Evolutionary conservation across 805 yeast species (phyloP).

Genomic region (Blastobotrys robertii): DNA sequence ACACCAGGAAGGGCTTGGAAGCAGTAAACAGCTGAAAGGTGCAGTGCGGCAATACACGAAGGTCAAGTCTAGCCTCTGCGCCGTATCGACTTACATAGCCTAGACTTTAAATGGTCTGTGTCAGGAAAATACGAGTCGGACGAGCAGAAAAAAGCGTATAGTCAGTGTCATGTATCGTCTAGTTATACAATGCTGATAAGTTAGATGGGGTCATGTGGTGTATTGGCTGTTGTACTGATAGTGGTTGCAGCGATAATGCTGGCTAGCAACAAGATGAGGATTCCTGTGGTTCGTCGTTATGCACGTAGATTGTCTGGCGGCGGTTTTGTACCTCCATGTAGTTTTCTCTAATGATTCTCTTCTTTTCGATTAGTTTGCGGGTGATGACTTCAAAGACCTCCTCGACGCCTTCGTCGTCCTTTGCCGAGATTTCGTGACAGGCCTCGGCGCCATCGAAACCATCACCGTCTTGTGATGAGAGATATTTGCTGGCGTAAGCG

Average conservation of each 20-base stretch:
- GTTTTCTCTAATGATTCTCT: constrained; percentile 10
- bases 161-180: too few relatives aligned
- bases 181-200: too few relatives aligned
- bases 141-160: too few relatives aligned
- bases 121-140: too few relatives aligned
- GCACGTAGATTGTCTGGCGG: constrained; percentile 19
- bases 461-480: constrained; percentile 8
- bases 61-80: too few relatives aligned
- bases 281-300: constrained; percentile 21
- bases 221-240: too few relatives aligned
- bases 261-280: constrained; percentile 16
- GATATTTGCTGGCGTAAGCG: constrained; percentile 22
- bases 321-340: constrained; percentile 12
- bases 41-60: too few relatives aligned
- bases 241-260: background rate
- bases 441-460: constrained; percentile 20
- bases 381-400: constrained; percentile 28
- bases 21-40: too few relatives aligned
- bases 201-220: too few relatives aligned
- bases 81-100: too few relatives aligned
- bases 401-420: constrained; percentile 28
- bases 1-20: too few relatives aligned
- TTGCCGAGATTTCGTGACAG: constrained; percentile 28
- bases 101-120: too few relatives aligned
- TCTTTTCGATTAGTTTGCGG: constrained; percentile 20